These are phyloP conservation scores for Phytophthora citrophthora DNA, from an alignment of 352 stramenopile genomes.

Conservation along the genomic window DNA sequence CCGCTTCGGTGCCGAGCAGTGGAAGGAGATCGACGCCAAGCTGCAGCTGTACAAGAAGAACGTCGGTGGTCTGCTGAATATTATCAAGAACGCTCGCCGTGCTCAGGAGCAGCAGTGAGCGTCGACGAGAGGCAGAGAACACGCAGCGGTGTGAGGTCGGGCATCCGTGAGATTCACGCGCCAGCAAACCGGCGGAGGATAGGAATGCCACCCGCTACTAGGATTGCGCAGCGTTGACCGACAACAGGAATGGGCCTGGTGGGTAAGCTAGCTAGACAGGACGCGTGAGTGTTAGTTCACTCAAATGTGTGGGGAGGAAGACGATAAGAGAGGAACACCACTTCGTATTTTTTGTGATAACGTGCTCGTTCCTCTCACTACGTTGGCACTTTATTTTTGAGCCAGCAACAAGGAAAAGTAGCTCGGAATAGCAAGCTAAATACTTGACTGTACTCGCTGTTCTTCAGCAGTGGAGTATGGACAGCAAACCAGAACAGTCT, in stretches of 20 bases:
- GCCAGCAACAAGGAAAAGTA: too few relatives aligned
- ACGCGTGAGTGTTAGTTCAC: too few relatives aligned
- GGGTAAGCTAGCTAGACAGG: too few relatives aligned
- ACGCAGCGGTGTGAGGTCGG: constrained; percentile 14
- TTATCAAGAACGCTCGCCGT: constrained; percentile 75
- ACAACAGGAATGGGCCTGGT: neutral
- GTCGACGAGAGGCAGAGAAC: constrained; percentile 11
- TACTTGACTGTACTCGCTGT: neutral
- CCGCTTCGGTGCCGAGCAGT: constrained; percentile 90
- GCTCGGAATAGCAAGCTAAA: constrained; percentile 4
- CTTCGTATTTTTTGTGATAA: constrained; percentile 18
- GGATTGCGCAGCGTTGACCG: neutral
- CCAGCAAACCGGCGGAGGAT: neutral
- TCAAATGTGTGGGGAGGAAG: neutral
- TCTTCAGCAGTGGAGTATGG: constrained; percentile 9
- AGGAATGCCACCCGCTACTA: neutral
- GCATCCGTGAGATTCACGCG: neutral
- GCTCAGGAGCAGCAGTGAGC: constrained; percentile 69
- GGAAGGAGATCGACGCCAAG: constrained; percentile 89
- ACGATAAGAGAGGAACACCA: constrained; percentile 17
- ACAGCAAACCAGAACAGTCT: constrained; percentile 3
- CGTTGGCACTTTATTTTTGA: too few relatives aligned
- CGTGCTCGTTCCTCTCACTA: neutral
- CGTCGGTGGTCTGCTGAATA: constrained; percentile 89
- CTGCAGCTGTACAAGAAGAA: constrained; percentile 95